Base-by-base conservation (phyloP, 2,329 filamentous ascomycete species). In the Albifimbria verrucaria region DNA sequence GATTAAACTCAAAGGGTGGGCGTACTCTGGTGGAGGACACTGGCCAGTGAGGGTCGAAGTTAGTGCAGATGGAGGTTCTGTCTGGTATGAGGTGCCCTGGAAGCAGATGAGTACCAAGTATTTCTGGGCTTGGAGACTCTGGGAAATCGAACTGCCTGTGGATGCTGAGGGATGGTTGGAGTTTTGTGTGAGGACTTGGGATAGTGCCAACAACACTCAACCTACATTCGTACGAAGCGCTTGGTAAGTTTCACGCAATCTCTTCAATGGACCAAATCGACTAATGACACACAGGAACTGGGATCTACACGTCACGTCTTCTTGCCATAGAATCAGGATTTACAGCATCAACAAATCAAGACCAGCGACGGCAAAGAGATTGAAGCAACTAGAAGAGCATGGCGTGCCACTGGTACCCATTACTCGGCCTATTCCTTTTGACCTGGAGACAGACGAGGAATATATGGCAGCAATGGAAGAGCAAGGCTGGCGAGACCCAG, bases 31-130 rank as follows among this genome's bases (percentile, higher is more conserved):
- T 0, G 80, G 81, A 7, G 81, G 81, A 0, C 77, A 75, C 18
- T 83, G 80, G 80, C 79, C 85, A 0, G 79, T 85, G 49, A 69
- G 85, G 0, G 83, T 89, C 4, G 86, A 89, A 58, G 72, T 89
- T 2, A 83, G 77, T 3, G 72, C 74, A 0, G 85, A 88, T 57
- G 85, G 86, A 0, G 85, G 86, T 0, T 80, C 76, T 57, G 77
- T 76, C 12, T 88, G 85, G 85, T 87, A 88, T 55, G 73, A 78
- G 11, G 81, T 88, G 0, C 85, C 85, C 0, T 69, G 71, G 1
- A 77, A 85, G 48, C 82, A 86, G 2, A 55, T 89, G 55, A 82
- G 77, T 2, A 75, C 74, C 56, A 90, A 89, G 67, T 78, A 82
- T 48, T 81, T 77, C 46, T 83, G 79, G 60, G 78, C 82, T 0